Conservation (phyloP, 1,284 basidiomycete genomes). For the Ustilago sp. region DNA sequence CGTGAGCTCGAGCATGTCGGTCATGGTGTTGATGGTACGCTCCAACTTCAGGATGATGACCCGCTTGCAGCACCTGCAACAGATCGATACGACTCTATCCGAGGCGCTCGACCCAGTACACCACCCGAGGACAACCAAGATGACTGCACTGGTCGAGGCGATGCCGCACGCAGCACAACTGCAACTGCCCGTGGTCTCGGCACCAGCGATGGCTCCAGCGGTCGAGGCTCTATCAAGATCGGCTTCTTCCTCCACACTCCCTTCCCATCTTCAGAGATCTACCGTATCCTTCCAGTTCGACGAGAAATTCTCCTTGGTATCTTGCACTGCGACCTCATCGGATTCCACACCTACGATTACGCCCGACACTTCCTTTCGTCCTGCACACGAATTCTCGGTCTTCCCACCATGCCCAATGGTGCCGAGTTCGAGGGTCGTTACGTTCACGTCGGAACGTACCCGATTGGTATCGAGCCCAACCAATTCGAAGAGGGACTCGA, state of each 20-base stretch:
- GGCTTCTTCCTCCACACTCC: slow-evolving; percentile 99
- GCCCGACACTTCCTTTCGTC: slow-evolving; percentile 98
- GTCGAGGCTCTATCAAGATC: slow-evolving; percentile 73
- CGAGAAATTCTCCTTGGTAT: slow-evolving; percentile 95
- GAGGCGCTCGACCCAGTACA: slow-evolving; percentile 15
- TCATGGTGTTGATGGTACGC: slow-evolving; percentile 61
- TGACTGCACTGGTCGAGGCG: slow-evolving; percentile 27
- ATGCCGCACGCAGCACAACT: slow-evolving; percentile 21
- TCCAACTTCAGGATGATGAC: slow-evolving; percentile 56
- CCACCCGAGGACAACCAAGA: slow-evolving; percentile 23
- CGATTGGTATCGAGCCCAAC: slow-evolving; percentile 94
- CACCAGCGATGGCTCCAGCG: slow-evolving; percentile 58
- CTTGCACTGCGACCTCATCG: slow-evolving; percentile 86
- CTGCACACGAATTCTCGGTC: slow-evolving; percentile 92
- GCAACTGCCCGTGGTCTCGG: slow-evolving; percentile 46
- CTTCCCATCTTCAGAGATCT: slow-evolving; percentile 97
- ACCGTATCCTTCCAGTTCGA: slow-evolving; percentile 89
- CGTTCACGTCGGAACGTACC: slow-evolving; percentile 97
- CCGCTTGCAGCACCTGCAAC: slow-evolving; percentile 56
- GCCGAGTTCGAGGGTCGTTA: slow-evolving; percentile 93
- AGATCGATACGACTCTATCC: slow-evolving; percentile 14
- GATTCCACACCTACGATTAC: slow-evolving; percentile 99
- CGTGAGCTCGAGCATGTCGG: slow-evolving; percentile 63
- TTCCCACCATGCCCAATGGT: slow-evolving; percentile 98
- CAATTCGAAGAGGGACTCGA: slow-evolving; percentile 88